phyloP scores from a whole-genome alignment of 225 moss, liverwort and hornwort species.

The Pseudoscleropodium purum region DNA sequence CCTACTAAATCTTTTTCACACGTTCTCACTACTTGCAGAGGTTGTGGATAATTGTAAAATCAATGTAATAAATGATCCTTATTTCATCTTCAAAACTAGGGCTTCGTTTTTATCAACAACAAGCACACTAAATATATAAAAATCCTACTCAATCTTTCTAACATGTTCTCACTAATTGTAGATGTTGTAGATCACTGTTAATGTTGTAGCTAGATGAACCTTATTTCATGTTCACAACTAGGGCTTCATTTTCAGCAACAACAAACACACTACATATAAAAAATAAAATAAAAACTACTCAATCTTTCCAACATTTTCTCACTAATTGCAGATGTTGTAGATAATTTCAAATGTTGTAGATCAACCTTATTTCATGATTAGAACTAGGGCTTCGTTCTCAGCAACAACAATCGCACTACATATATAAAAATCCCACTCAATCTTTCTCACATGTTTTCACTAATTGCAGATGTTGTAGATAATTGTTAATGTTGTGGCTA shows the following conservation, averaged over 20 bases:
- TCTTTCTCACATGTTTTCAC: not conserved
- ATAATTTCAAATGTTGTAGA: not conserved
- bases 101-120: not conserved
- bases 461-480: not conserved
- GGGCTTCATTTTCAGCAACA: not conserved
- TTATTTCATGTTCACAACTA: not conserved
- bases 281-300: not conserved
- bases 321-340: not conserved
- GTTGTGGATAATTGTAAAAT: not conserved
- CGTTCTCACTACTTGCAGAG: not conserved
- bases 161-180: not conserved
- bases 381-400: not conserved
- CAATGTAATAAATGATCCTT: not conserved
- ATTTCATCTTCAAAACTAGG: not conserved
- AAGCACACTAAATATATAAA: not conserved
- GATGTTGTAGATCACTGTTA: not conserved
- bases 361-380: not conserved
- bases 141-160: not conserved
- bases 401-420: not conserved
- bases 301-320: not conserved
- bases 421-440: not conserved
- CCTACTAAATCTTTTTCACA: not conserved
- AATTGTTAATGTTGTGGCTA: not conserved
- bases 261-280: not conserved
- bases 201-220: not conserved